Conservation (phyloP, 305 asterid genomes). For the Lippia alba region DNA sequence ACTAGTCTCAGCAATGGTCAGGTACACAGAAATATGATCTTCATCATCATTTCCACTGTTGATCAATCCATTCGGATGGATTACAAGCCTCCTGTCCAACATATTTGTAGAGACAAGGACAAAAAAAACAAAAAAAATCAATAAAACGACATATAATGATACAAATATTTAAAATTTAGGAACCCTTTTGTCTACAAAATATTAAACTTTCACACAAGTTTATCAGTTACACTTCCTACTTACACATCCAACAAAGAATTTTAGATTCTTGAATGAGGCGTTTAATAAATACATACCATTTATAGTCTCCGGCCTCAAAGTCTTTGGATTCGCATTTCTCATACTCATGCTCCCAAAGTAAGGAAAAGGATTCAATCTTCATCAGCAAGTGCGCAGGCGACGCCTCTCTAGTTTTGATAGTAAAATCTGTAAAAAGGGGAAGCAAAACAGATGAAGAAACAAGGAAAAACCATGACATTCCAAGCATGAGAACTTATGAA, state of each 20-base stretch:
- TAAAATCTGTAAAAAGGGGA: background rate
- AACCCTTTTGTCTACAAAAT: background rate
- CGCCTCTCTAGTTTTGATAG: background rate
- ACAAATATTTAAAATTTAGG: background rate
- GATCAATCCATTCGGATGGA: slow-evolving; percentile 10
- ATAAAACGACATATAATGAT: no score
- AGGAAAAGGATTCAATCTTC: slow-evolving; percentile 7
- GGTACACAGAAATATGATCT: slow-evolving; percentile 17
- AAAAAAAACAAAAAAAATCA: no score
- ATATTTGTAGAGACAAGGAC: no score
- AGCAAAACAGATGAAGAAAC: background rate
- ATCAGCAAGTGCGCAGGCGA: slow-evolving; percentile 29
- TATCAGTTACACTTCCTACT: no score
- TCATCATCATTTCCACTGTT: no score
- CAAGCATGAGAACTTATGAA: background rate
- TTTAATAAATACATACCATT: slow-evolving; percentile 12
- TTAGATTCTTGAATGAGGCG: no score
- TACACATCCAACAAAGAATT: no score
- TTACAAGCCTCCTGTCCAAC: slow-evolving; percentile 34
- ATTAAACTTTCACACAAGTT: background rate
- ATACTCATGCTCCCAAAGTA: background rate
- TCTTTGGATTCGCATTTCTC: background rate
- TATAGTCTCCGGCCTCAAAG: slow-evolving; percentile 30
- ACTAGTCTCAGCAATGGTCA: slow-evolving; percentile 1
- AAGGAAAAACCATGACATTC: background rate